These are phyloP conservation scores for Coemansia furcata DNA, from an alignment of 192 early-diverging fungal genomes.

Conservation along the genomic window DNA sequence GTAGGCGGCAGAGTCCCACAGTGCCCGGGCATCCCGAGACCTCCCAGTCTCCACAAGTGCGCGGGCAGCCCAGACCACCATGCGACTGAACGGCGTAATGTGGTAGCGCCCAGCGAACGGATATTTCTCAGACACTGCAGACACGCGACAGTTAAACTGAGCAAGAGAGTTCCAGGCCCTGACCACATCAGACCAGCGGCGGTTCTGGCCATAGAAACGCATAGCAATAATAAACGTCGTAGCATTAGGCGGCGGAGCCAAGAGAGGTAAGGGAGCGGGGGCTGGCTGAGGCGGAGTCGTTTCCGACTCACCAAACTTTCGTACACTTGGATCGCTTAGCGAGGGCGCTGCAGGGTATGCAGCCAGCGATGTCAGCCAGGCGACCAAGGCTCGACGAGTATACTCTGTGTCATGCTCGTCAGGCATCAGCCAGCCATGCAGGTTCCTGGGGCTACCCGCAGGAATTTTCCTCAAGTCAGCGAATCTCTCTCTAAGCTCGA, in stretches of 20 bases:
- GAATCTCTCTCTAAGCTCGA: neutral
- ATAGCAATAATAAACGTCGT: slow-evolving; percentile 40
- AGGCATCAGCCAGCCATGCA: neutral
- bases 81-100: slow-evolving; percentile 23
- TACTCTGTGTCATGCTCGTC: neutral
- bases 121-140: neutral
- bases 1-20: slow-evolving; percentile 19
- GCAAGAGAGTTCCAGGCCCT: slow-evolving; percentile 16
- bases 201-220: slow-evolving; percentile 15
- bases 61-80: slow-evolving; percentile 34
- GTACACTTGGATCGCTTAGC: slow-evolving; percentile 2
- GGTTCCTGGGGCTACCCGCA: neutral
- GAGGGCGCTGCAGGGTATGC: slow-evolving; percentile 26
- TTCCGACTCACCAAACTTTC: neutral
- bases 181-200: slow-evolving; percentile 24
- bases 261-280: neutral
- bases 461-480: neutral
- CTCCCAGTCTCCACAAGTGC: slow-evolving; percentile 3
- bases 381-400: slow-evolving; percentile 11
- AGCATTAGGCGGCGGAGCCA: slow-evolving; percentile 24
- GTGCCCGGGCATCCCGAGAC: neutral
- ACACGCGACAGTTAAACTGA: slow-evolving; percentile 16
- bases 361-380: slow-evolving; percentile 33
- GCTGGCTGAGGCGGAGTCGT: neutral
- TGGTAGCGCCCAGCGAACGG: slow-evolving; percentile 2